Percentiles rank a stretch among this genome's conserved stretches.
phyloP scores from a whole-genome alignment of 805 yeast species.

The Saccharomycopsis amapae region DNA sequence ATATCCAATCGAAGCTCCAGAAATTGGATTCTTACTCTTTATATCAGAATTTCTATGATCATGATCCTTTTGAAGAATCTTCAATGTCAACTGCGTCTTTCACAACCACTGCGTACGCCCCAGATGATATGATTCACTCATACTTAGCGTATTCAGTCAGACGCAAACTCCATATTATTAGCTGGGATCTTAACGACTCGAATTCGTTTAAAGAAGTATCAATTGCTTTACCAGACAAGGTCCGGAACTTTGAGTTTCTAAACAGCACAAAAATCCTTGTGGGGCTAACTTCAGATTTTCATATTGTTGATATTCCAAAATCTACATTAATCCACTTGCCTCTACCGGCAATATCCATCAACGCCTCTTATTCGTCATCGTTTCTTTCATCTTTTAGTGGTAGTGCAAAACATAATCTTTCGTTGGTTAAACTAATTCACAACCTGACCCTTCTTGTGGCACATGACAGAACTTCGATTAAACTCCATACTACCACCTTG shows the following conservation, averaged over 20 bases:
- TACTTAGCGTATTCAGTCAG: slow-evolving; percentile 13
- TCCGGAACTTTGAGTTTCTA: slow-evolving; percentile 16
- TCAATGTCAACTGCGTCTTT: background rate
- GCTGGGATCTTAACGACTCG: slow-evolving; percentile 8
- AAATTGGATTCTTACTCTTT: slow-evolving; percentile 16
- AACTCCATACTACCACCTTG: background rate
- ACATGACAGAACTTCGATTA: too few relatives aligned
- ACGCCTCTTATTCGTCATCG: background rate
- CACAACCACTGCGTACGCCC: background rate
- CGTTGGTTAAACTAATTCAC: background rate
- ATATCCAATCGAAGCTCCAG: slow-evolving; percentile 10
- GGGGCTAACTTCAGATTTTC: slow-evolving; percentile 15
- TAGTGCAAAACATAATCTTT: background rate
- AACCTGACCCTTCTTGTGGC: background rate
- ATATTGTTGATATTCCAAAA: slow-evolving; percentile 8
- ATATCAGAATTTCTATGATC: slow-evolving; percentile 17
- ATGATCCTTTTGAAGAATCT: slow-evolving; percentile 11
- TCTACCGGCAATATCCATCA: background rate
- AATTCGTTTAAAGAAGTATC: background rate
- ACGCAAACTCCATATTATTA: slow-evolving; percentile 8
- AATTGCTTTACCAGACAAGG: slow-evolving; percentile 11
- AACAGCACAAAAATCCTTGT: slow-evolving; percentile 11
- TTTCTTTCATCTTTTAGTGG: background rate
- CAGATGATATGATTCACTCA: slow-evolving; percentile 12
- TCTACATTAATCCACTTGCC: background rate